Evolutionary conservation across 495 filamentous ascomycete genomes (phyloP).

Genomic region (Viridothelium virens): DNA sequence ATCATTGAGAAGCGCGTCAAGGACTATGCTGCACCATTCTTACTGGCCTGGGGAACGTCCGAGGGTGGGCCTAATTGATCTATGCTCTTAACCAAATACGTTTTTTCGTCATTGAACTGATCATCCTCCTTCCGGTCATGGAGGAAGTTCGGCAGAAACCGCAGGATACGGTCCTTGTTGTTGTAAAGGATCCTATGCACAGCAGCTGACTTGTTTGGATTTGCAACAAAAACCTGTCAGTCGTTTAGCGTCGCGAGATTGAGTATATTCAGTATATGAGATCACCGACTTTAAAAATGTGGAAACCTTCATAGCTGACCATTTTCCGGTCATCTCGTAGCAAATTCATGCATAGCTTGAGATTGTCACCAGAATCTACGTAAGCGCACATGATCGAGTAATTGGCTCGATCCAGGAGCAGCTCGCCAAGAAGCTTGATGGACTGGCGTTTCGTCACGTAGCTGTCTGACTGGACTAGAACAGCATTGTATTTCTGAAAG

Average conservation of each 20-base stretch:
- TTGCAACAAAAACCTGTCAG: slow-evolving; percentile 84
- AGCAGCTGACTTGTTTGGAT: slow-evolving; percentile 86
- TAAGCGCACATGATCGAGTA: slow-evolving; percentile 98
- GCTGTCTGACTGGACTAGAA: slow-evolving; percentile 82
- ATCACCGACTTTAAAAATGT: slow-evolving; percentile 81
- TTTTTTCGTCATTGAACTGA: slow-evolving; percentile 96
- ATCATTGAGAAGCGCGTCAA: background rate
- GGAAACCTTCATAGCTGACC: slow-evolving; percentile 98
- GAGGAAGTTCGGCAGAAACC: slow-evolving; percentile 82
- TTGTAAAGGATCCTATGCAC: slow-evolving; percentile 93
- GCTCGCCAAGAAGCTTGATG: slow-evolving; percentile 92
- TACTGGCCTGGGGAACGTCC: background rate
- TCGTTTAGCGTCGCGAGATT: background rate
- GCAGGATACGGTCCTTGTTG: slow-evolving; percentile 83
- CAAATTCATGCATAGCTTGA: slow-evolving; percentile 97
- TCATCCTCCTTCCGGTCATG: slow-evolving; percentile 96
- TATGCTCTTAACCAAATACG: slow-evolving; percentile 92
- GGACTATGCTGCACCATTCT: background rate
- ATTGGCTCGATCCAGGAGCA: slow-evolving; percentile 87
- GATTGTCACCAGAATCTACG: slow-evolving; percentile 86
- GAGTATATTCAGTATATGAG: background rate
- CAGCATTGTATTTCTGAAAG: slow-evolving; percentile 79
- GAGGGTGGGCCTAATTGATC: slow-evolving; percentile 55
- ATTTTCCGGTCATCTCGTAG: slow-evolving; percentile 91
- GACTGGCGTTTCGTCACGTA: slow-evolving; percentile 99